Conservation (phyloP, 2,329 filamentous ascomycete species). For the Phaeomoniella chlamydospora region DNA sequence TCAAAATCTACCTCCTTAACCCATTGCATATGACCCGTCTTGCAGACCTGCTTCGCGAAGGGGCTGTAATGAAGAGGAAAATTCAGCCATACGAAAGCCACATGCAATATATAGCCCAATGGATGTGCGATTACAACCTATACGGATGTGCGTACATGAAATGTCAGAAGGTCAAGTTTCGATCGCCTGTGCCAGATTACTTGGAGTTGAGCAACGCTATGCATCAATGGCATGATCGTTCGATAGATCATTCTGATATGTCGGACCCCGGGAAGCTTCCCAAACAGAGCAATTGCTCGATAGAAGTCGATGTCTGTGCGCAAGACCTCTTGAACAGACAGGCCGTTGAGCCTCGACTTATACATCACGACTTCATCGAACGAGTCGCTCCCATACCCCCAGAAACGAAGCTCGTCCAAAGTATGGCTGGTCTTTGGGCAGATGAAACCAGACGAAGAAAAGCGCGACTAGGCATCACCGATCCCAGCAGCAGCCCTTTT, state of each 20-base stretch:
- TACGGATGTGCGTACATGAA: conserved; percentile 87
- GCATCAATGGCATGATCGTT: conserved; percentile 69
- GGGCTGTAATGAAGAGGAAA: conserved; percentile 65
- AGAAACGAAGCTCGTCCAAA: conserved; percentile 74
- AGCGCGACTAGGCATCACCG: conserved; percentile 48
- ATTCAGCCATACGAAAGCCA: conserved; percentile 94
- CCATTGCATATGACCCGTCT: conserved; percentile 76
- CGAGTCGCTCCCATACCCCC: conserved; percentile 45
- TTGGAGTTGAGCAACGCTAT: conserved; percentile 44
- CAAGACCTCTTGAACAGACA: conserved; percentile 76
- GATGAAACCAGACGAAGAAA: conserved; percentile 75
- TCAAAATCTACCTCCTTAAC: conserved; percentile 91
- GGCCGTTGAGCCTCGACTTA: conserved; percentile 56
- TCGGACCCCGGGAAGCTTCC: conserved; percentile 51
- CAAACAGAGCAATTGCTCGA: conserved; percentile 70
- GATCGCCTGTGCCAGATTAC: conserved; percentile 58
- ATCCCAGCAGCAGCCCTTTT: conserved; percentile 60
- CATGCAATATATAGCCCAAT: conserved; percentile 81
- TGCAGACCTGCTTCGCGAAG: conserved; percentile 74
- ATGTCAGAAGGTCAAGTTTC: conserved; percentile 55
- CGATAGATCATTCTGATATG: conserved; percentile 45
- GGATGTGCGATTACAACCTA: conserved; percentile 97
- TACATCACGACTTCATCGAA: conserved; percentile 84
- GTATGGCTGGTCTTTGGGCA: conserved; percentile 86
- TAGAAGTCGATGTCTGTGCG: conserved; percentile 82